phyloP scores from a whole-genome alignment of 345 rosid species.

The Kandelia obovata region DNA sequence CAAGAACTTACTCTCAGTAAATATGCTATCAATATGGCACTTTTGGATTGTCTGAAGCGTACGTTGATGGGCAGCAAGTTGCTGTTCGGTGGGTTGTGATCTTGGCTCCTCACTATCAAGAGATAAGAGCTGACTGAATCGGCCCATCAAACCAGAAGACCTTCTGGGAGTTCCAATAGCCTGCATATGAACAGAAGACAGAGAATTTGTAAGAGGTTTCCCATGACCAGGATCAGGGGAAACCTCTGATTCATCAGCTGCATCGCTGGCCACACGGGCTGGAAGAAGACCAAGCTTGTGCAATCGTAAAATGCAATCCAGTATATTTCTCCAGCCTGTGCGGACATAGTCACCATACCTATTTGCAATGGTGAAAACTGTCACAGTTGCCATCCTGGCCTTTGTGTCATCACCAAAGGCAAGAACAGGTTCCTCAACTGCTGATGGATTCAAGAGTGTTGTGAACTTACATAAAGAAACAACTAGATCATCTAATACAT shows the following conservation, averaged over 20 bases:
- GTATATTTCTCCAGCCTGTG: slow-evolving; percentile 96
- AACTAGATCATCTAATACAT: slow-evolving; percentile 93
- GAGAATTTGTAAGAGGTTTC: slow-evolving; percentile 69
- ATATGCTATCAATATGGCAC: slow-evolving; percentile 96
- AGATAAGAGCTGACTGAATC: slow-evolving; percentile 98
- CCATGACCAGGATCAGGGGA: slow-evolving; percentile 81
- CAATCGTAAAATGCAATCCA: slow-evolving; percentile 88
- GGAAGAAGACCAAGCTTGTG: slow-evolving; percentile 99
- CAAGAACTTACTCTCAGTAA: slow-evolving; percentile 94
- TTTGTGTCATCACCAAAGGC: slow-evolving; percentile 95
- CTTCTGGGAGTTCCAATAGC: slow-evolving; percentile 90
- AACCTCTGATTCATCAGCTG: slow-evolving; percentile 90
- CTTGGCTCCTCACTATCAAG: slow-evolving; percentile 98
- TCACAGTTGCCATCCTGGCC: slow-evolving; percentile 93
- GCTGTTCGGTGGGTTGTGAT: slow-evolving; percentile 95
- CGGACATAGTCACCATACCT: slow-evolving; percentile 90
- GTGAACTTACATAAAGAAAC: slow-evolving; percentile 97
- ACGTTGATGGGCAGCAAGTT: slow-evolving; percentile 98
- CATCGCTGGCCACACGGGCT: slow-evolving; percentile 96
- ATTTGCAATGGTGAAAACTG: slow-evolving; percentile 96
- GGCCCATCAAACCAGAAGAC: slow-evolving; percentile 97
- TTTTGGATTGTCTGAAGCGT: slow-evolving; percentile 92
- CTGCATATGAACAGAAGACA: slow-evolving; percentile 71
- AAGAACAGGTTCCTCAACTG: slow-evolving; percentile 88
- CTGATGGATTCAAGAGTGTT: slow-evolving; percentile 76